Base-by-base conservation (phyloP, 73 alveolate species). In the Blepharisma japonicum region DNA sequence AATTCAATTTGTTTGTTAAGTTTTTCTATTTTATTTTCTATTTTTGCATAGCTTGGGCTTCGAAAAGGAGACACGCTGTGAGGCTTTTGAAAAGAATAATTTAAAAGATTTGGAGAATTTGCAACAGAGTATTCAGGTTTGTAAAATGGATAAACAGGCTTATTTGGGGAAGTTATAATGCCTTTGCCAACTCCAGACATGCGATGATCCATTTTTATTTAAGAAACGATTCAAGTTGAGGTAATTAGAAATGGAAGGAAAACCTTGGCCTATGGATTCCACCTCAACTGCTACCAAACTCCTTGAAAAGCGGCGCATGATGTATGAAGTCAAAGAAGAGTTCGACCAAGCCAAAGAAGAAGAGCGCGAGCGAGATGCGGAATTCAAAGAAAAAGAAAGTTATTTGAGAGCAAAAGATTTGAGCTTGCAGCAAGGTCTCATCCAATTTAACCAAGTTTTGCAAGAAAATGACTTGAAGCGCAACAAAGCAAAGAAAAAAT, bases 241-340 rank as follows among this genome's bases (percentile, higher is more conserved):
- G 68, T 53, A 14, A 53, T 53, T n/a, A 20, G 18, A 53, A 70
- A 70, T 45, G 66, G 80, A 47, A 70, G 80, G 46, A 7, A 45
- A 84, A 80, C 55, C 71, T 68, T 80, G 78, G 91, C 53, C 74
- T 20, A 39, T 89, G 38, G 98, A 93, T 77, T 83, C 97, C n/a
- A 89, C 92, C 32, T 87, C 96, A 11, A 92, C 96, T 49, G 95
- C 98, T 0, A 93, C 98, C 54, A 85, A 85, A 74, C 88, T 93
- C 53, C 83, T 93, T 14, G 98, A 93, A 79, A 93, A 91, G 82
- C 70, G 98, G 47, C 86, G 97, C 77, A 88, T 84, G 77, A 93
- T 93, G 98, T 91, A 93, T 74, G 97, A 93, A 67, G 87, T 91
- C n/a, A 95, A 93, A 81, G 98, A 93, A 78, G 97, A 96, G 18